These are phyloP conservation scores for Heterobasidion occidentale DNA, from an alignment of 1,284 basidiomycete species.

Conservation along the genomic window DNA sequence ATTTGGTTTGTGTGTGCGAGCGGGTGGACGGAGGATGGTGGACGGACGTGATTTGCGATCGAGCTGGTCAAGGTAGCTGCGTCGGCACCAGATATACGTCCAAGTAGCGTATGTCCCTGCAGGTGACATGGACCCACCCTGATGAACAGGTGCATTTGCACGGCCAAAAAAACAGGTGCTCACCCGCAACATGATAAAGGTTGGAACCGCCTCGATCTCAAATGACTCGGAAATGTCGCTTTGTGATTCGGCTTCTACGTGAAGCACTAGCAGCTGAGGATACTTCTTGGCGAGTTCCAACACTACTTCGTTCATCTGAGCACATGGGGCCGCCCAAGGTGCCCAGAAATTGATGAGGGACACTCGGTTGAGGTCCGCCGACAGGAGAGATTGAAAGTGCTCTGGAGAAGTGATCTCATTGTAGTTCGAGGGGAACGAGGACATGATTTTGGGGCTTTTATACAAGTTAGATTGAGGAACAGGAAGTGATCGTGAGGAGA, in stretches of 20 bases:
- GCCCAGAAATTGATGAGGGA: constrained; percentile 93
- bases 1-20: constrained; percentile 28
- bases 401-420: constrained; percentile 52
- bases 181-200: constrained; percentile 80
- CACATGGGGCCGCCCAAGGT: constrained; percentile 86
- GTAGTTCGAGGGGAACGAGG: constrained; percentile 30
- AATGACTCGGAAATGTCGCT: constrained; percentile 92
- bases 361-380: constrained; percentile 67
- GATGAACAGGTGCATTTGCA: neutral
- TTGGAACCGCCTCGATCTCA: constrained; percentile 86
- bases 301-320: constrained; percentile 77
- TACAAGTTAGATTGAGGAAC: neutral
- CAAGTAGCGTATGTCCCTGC: constrained; percentile 87
- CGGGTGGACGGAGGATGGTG: constrained; percentile 31
- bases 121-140: neutral
- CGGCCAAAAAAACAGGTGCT: constrained; percentile 12
- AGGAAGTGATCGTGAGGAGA: neutral
- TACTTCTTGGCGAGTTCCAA: constrained; percentile 67
- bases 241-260: constrained; percentile 89
- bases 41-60: constrained; percentile 47
- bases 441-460: neutral
- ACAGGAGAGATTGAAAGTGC: constrained; percentile 73
- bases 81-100: constrained; percentile 80
- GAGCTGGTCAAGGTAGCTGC: constrained; percentile 59
- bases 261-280: constrained; percentile 64